These are phyloP conservation scores for Chrysoporthe austroafricana DNA, from an alignment of 2,329 filamentous ascomycete species.

Conservation along the genomic window DNA sequence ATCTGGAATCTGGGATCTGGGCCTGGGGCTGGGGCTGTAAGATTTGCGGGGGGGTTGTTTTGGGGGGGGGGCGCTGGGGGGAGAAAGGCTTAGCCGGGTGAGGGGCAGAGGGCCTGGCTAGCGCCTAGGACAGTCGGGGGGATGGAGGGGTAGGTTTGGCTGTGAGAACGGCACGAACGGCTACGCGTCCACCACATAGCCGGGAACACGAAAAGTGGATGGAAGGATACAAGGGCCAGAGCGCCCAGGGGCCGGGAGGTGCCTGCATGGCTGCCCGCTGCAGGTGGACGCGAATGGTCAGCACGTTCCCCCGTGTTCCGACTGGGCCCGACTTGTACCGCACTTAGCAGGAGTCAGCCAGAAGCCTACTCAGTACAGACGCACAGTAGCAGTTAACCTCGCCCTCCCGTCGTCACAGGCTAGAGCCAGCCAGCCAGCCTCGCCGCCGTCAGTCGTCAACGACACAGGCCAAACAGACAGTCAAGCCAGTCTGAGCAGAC, in stretches of 20 bases:
- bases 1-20: background rate
- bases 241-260: constrained; percentile 19
- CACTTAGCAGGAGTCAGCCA: too few species aligned
- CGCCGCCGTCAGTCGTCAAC: background rate
- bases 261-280: background rate
- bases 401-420: too few species aligned
- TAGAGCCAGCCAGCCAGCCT: background rate
- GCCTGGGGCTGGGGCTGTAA: background rate
- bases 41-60: background rate
- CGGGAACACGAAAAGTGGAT: background rate
- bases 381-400: too few species aligned
- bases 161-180: background rate
- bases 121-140: too few species aligned
- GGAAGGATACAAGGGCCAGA: too few species aligned
- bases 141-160: too few species aligned
- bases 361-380: too few species aligned
- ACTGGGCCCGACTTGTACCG: constrained; percentile 18
- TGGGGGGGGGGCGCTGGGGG: constrained; percentile 6
- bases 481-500: too few species aligned
- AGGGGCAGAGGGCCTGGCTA: constrained; percentile 2
- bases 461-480: too few species aligned
- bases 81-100: constrained; percentile 20
- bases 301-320: constrained; percentile 20
- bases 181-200: background rate
- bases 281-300: constrained; percentile 7